phyloP scores from a whole-genome alignment of 2,329 filamentous ascomycete genomes.

The Ambrosiella xylebori region DNA sequence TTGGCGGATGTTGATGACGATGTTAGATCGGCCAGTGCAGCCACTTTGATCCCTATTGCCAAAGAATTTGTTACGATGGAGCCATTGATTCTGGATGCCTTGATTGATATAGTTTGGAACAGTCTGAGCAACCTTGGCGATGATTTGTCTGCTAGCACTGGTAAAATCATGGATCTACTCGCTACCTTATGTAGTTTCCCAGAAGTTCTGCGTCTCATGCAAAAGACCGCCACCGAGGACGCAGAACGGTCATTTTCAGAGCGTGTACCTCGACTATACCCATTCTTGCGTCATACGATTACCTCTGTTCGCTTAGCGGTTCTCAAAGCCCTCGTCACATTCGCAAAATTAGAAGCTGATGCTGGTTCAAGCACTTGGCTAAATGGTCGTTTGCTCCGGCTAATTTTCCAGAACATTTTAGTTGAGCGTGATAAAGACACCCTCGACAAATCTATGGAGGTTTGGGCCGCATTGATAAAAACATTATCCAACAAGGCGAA shows the following conservation, averaged over 20 bases:
- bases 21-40: conserved; percentile 88
- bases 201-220: conserved; percentile 86
- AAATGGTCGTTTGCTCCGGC: conserved; percentile 68
- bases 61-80: conserved; percentile 84
- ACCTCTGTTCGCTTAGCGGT: conserved; percentile 89
- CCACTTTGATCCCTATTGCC: conserved; percentile 91
- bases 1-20: conserved; percentile 84
- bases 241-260: conserved; percentile 80
- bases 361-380: conserved; percentile 56
- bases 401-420: conserved; percentile 88
- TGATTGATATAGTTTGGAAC: conserved; percentile 94
- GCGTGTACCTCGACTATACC: conserved; percentile 83
- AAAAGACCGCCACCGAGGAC: conserved; percentile 65
- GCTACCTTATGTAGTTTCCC: conserved; percentile 92
- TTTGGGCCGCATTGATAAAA: conserved; percentile 67
- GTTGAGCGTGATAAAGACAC: conserved; percentile 81
- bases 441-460: conserved; percentile 63
- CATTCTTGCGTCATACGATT: conserved; percentile 92
- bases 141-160: conserved; percentile 90
- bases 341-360: conserved; percentile 69
- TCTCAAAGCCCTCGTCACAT: conserved; percentile 79
- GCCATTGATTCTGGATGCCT: conserved; percentile 54
- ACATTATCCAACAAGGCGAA: conserved; percentile 47
- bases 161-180: conserved; percentile 94
- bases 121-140: conserved; percentile 94